These are phyloP conservation scores for Fusarium pseudocircinatum DNA, from an alignment of 2,329 filamentous ascomycete genomes.

Conservation along the genomic window DNA sequence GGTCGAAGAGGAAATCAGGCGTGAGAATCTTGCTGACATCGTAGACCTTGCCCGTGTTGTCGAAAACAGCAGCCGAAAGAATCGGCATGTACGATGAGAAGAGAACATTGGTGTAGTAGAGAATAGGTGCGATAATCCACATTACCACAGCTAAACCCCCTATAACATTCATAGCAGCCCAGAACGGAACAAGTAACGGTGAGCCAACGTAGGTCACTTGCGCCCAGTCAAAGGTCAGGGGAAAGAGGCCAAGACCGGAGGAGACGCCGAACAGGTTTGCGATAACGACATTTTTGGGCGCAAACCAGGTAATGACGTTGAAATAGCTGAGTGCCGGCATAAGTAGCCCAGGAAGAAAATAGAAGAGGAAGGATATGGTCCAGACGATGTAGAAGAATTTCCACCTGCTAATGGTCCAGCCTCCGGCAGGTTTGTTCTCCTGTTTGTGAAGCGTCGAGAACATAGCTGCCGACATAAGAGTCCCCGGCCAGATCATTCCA, in stretches of 20 bases:
- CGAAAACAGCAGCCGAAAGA: conserved; percentile 84
- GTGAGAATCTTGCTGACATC: conserved; percentile 85
- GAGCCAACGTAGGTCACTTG: conserved; percentile 91
- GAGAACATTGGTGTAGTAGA: conserved; percentile 83
- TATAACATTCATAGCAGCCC: conserved; percentile 86
- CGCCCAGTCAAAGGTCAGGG: conserved; percentile 90
- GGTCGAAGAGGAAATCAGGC: conserved; percentile 79
- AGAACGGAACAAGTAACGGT: conserved; percentile 83
- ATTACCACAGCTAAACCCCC: conserved; percentile 83
- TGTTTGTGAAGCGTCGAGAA: conserved; percentile 87
- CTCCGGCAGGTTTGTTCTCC: conserved; percentile 82
- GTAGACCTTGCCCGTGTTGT: conserved; percentile 83
- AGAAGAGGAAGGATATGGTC: conserved; percentile 77
- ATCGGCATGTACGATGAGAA: conserved; percentile 90
- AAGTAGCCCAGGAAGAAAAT: conserved; percentile 84
- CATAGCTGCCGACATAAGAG: conserved; percentile 88
- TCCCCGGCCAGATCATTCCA: conserved; percentile 92
- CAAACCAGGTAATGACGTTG: conserved; percentile 89
- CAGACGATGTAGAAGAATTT: conserved; percentile 85
- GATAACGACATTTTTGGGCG: conserved; percentile 84
- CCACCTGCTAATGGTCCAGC: conserved; percentile 85
- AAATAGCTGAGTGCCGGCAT: conserved; percentile 90
- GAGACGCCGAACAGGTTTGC: conserved; percentile 87
- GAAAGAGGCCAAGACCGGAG: conserved; percentile 86
- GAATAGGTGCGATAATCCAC: conserved; percentile 83